phyloP scores from a whole-genome alignment of 192 early-diverging fungal genomes.

The Coemansia sp. region DNA sequence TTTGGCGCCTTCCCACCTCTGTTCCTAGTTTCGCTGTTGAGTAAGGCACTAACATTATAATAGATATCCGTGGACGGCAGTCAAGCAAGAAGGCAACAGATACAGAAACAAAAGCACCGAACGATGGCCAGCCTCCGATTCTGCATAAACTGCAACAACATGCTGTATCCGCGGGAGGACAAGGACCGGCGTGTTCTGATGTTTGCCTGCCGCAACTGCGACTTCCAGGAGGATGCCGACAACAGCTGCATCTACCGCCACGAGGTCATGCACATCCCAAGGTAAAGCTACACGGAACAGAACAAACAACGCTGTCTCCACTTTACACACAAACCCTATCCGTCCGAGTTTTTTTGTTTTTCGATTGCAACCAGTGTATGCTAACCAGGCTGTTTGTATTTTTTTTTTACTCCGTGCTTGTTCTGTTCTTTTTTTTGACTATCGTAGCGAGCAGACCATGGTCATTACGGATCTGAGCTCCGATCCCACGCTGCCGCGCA shows the following conservation, averaged over 20 bases:
- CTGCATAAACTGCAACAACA: constrained; percentile 66
- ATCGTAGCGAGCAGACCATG: constrained; percentile 66
- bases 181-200: constrained; percentile 55
- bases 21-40: too few species aligned
- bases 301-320: not conserved
- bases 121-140: constrained; percentile 49
- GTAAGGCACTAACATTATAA: too few species aligned
- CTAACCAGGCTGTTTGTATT: too few species aligned
- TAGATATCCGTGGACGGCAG: too few species aligned
- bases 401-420: not conserved
- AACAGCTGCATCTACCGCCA: constrained; percentile 75
- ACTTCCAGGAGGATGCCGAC: constrained; percentile 68
- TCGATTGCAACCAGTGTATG: too few species aligned
- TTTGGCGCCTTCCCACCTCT: too few species aligned
- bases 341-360: too few species aligned
- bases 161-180: constrained; percentile 80
- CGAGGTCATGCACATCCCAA: constrained; percentile 62
- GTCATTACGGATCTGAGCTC: constrained; percentile 70
- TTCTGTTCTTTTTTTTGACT: not conserved
- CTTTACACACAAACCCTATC: not conserved
- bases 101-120: not conserved
- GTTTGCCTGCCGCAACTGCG: constrained; percentile 79
- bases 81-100: not conserved
- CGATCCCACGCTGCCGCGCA: constrained; percentile 76
- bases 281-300: constrained; percentile 15